Evolutionary conservation across 176 grass and related monocot species (phyloP).

Genomic region (maize (Zea mays)): DNA sequence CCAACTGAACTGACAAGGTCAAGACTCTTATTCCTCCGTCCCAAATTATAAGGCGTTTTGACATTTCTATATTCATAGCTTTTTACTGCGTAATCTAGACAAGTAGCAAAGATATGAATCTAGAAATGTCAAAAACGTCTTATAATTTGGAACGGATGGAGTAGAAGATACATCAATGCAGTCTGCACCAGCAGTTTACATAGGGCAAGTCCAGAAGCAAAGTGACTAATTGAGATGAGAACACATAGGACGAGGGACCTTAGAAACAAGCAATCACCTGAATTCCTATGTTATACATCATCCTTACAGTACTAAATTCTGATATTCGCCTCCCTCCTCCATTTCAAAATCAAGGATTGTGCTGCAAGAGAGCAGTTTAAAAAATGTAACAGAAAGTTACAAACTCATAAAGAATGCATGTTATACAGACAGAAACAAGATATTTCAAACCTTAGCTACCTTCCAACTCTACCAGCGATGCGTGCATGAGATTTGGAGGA

Average conservation of each 20-base stretch:
- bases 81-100: too few species aligned
- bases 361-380: constrained; percentile 52
- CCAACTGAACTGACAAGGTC: background rate
- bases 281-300: constrained; percentile 93
- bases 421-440: constrained; percentile 16
- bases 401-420: constrained; percentile 14
- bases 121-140: too few species aligned
- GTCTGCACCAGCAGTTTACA: background rate
- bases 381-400: constrained; percentile 19
- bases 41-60: too few species aligned
- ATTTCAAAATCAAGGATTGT: constrained; percentile 89
- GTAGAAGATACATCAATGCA: background rate
- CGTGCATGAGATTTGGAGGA: constrained; percentile 87
- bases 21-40: background rate
- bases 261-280: constrained; percentile 55
- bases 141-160: too few species aligned
- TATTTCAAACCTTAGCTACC: constrained; percentile 49
- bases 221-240: constrained; percentile 33
- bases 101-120: too few species aligned
- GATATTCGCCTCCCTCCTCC: constrained; percentile 89
- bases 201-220: constrained; percentile 18
- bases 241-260: constrained; percentile 1
- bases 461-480: constrained; percentile 78
- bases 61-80: too few species aligned
- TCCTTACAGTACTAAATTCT: constrained; percentile 83